Conservation (phyloP, 306 rosid genomes). For the Prunus dulcis region DNA sequence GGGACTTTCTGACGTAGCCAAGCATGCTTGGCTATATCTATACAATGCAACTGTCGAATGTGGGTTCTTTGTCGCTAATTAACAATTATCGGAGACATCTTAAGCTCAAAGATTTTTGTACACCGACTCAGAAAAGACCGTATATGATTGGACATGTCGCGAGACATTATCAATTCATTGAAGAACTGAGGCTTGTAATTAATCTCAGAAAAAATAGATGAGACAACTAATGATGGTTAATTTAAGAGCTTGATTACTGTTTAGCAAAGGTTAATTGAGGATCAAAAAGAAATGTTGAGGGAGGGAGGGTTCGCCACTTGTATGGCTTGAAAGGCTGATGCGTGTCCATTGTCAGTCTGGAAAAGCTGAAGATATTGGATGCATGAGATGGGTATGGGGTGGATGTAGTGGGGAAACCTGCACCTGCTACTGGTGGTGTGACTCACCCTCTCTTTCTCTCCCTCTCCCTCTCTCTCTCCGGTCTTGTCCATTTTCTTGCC, state of each 20-base stretch:
- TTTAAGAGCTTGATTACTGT: no score
- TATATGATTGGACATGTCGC: no score
- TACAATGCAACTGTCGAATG: neutral
- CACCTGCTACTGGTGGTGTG: neutral
- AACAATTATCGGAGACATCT: neutral
- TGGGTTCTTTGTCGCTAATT: neutral
- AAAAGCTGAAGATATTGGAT: neutral
- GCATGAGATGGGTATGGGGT: neutral
- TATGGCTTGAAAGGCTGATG: neutral
- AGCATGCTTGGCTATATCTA: slow-evolving; percentile 6
- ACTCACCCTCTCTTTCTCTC: neutral
- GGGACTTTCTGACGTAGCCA: neutral
- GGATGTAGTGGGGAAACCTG: neutral
- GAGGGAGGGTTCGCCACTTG: neutral
- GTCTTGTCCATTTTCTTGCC: neutral
- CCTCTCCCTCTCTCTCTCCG: no score
- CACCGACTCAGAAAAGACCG: neutral
- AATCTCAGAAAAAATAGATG: no score
- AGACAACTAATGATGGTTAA: no score
- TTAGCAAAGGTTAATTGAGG: neutral
- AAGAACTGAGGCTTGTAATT: no score
- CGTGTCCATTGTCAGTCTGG: neutral
- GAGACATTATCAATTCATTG: no score
- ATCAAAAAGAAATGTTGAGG: neutral
- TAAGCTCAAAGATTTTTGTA: neutral